Evolutionary conservation across 2,329 filamentous ascomycete species (phyloP).

Genomic region (Gremmenia infestans): DNA sequence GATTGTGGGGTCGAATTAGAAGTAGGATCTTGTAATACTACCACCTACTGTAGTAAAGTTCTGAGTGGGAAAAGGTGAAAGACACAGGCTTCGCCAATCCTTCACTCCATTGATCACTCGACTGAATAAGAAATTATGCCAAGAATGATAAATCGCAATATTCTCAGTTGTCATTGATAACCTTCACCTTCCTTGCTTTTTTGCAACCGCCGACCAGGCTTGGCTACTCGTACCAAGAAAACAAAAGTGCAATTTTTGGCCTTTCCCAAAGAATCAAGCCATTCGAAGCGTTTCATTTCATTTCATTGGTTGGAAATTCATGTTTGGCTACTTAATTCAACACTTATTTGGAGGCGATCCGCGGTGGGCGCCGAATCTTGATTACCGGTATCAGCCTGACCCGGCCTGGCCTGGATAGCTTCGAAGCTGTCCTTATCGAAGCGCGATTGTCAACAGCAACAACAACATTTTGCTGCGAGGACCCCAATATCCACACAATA

Average conservation of each 20-base stretch:
- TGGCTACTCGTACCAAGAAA: not conserved
- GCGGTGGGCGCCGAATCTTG: not conserved
- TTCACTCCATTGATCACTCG: not conserved
- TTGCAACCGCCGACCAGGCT: not conserved
- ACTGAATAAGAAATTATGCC: not conserved
- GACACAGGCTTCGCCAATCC: not conserved
- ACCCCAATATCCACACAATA: not conserved
- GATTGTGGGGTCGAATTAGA: not conserved
- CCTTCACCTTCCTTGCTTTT: not conserved
- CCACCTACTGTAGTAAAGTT: not conserved
- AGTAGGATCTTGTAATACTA: too few relatives aligned
- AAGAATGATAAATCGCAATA: not conserved
- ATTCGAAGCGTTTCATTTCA: not conserved
- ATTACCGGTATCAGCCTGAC: not conserved
- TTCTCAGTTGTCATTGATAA: not conserved
- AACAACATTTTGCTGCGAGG: not conserved
- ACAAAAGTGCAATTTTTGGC: not conserved
- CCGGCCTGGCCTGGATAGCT: not conserved
- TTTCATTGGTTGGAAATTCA: not conserved
- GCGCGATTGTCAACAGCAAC: not conserved
- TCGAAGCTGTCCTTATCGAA: constrained; percentile 1
- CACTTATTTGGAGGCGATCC: not conserved
- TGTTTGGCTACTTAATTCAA: not conserved
- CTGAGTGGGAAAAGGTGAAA: not conserved
- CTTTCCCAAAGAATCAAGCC: not conserved